Percentiles rank a stretch among this genome's conserved stretches.
These are phyloP conservation scores for Pseudopithomyces chartarum DNA, from an alignment of 2,329 filamentous ascomycete species.

Conservation along the genomic window DNA sequence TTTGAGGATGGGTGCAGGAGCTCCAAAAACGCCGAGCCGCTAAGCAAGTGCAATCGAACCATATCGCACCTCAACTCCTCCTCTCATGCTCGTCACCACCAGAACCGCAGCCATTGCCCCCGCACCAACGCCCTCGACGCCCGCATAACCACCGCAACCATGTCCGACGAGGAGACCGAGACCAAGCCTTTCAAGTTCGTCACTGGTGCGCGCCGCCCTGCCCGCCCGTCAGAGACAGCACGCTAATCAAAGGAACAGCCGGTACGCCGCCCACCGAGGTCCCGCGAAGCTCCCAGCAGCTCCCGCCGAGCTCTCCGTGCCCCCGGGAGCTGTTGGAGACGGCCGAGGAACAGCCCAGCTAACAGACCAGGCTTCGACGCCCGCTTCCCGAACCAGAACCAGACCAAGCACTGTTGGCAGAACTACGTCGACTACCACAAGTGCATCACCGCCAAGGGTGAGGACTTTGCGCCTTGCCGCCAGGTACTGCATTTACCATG, in stretches of 20 bases:
- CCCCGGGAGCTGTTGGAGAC: neutral
- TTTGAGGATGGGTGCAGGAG: constrained; percentile 17
- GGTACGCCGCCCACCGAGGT: constrained; percentile 40
- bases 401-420: constrained; percentile 99
- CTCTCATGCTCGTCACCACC: constrained; percentile 34
- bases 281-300: constrained; percentile 11
- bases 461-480: constrained; percentile 95
- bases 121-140: constrained; percentile 21
- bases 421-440: constrained; percentile 99
- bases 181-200: constrained; percentile 99
- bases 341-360: neutral
- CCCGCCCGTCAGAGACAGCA: constrained; percentile 13
- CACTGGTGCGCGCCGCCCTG: constrained; percentile 72
- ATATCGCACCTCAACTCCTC: constrained; percentile 29
- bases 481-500: constrained; percentile 65
- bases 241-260: constrained; percentile 44
- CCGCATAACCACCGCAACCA: constrained; percentile 63
- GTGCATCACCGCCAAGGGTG: constrained; percentile 97
- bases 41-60: constrained; percentile 43
- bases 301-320: constrained; percentile 1
- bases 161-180: constrained; percentile 88
- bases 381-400: constrained; percentile 98
- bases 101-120: constrained; percentile 36
- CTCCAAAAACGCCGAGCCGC: constrained; percentile 35
- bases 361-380: constrained; percentile 84